phyloP scores from a whole-genome alignment of 2,329 filamentous ascomycete species.

The Nannizziopsis arthrosporioides region DNA sequence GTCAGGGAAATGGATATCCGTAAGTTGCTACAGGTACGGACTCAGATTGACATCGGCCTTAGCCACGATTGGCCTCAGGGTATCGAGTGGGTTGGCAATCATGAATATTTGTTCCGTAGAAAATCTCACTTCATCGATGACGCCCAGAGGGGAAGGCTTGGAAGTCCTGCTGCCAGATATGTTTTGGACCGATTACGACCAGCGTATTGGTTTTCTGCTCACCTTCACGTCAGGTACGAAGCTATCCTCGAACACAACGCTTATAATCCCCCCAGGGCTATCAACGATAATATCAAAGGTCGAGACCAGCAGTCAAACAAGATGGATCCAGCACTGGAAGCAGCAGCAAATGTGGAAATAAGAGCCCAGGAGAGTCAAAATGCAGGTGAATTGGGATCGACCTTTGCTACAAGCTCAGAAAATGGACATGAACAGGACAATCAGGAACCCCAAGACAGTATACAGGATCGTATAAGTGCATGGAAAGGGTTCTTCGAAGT shows the following conservation, averaged over 20 bases:
- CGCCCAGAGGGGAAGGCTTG: conserved; percentile 61
- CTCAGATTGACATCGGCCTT: conserved; percentile 79
- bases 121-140: conserved; percentile 70
- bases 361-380: neutral
- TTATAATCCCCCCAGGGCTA: conserved; percentile 7
- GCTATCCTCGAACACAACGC: conserved; percentile 34
- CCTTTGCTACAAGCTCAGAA: neutral
- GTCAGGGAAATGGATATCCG: conserved; percentile 81
- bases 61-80: conserved; percentile 92
- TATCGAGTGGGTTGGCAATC: conserved; percentile 68
- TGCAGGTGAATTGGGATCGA: neutral
- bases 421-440: neutral
- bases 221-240: conserved; percentile 79
- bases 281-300: neutral
- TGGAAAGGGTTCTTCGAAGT: conserved; percentile 31
- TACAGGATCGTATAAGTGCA: conserved; percentile 20
- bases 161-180: conserved; percentile 65
- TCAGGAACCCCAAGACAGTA: neutral
- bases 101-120: conserved; percentile 52
- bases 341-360: neutral
- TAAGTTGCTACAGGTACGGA: conserved; percentile 72
- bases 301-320: neutral
- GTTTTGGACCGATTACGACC: conserved; percentile 74
- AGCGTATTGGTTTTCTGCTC: conserved; percentile 82
- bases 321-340: conserved; percentile 2